Evolutionary conservation across 2,329 filamentous ascomycete species (phyloP).

Genomic region (Huntiella bhutanensis): DNA sequence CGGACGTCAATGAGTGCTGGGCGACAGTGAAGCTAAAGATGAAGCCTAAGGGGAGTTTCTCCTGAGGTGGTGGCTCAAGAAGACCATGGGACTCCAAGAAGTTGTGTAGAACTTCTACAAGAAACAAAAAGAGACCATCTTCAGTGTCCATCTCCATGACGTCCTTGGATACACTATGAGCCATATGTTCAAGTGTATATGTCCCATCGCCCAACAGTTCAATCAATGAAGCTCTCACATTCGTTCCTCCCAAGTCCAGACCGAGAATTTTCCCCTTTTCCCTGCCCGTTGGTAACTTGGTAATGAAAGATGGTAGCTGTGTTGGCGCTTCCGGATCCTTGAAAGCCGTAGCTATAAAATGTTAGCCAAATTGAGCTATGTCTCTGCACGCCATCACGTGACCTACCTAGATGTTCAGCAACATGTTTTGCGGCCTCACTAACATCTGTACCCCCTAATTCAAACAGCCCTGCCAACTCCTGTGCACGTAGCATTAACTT

Average conservation of each 20-base stretch:
- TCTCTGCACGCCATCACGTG: no score
- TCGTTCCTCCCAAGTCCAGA: conserved; percentile 20
- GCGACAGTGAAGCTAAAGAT: conserved; percentile 51
- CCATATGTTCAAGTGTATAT: conserved; percentile 49
- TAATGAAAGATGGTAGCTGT: conserved; percentile 65
- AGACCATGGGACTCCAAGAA: conserved; percentile 30
- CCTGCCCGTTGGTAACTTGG: conserved; percentile 55
- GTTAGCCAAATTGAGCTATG: background rate
- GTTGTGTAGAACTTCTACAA: conserved; percentile 51
- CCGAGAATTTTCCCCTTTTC: conserved; percentile 38
- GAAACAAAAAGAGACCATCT: conserved; percentile 52
- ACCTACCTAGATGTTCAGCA: conserved; percentile 5
- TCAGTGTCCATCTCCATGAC: conserved; percentile 15
- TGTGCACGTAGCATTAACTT: background rate
- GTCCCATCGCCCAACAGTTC: conserved; percentile 38
- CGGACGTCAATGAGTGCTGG: conserved; percentile 50
- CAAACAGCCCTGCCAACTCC: conserved; percentile 2
- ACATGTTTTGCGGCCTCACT: conserved; percentile 3
- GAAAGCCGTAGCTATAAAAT: conserved; percentile 26
- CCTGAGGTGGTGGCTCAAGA: background rate
- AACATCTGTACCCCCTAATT: background rate
- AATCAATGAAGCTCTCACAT: conserved; percentile 19
- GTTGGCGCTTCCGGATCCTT: conserved; percentile 38
- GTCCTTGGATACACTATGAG: conserved; percentile 14
- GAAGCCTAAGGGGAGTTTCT: conserved; percentile 15